These are phyloP conservation scores for Leccinum pallidistipes DNA, from an alignment of 1,284 basidiomycete genomes.

Conservation along the genomic window DNA sequence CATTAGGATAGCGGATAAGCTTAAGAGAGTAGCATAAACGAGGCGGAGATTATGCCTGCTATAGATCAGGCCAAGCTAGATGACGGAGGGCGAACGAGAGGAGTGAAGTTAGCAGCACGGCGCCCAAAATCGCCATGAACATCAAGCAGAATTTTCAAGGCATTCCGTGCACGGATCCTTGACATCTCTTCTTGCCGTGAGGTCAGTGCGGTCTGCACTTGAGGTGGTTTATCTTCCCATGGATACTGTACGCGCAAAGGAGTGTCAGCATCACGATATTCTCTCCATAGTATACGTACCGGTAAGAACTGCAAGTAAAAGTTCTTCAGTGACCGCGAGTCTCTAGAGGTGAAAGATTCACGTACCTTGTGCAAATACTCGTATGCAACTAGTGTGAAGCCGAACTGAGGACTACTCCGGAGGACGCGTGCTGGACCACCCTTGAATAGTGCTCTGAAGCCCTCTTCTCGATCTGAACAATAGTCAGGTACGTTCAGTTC, in stretches of 20 bases:
- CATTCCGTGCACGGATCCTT: conserved; percentile 87
- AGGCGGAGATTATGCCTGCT: not conserved
- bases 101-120: conserved; percentile 41
- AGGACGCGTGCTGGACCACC: conserved; percentile 91
- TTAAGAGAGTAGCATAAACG: conserved; percentile 5
- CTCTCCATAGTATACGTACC: conserved; percentile 45
- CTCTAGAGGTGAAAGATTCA: not conserved
- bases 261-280: conserved; percentile 6
- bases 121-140: conserved; percentile 83
- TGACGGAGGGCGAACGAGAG: conserved; percentile 37
- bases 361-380: conserved; percentile 76
- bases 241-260: conserved; percentile 59
- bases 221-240: conserved; percentile 62
- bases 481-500: conserved; percentile 14
- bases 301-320: conserved; percentile 56
- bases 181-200: conserved; percentile 80
- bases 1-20: conserved; percentile 22
- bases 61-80: conserved; percentile 32
- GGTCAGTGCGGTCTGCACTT: conserved; percentile 70
- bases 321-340: not conserved
- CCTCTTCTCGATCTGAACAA: conserved; percentile 75
- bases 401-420: conserved; percentile 87
- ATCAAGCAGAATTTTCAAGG: conserved; percentile 85
- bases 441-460: conserved; percentile 91
- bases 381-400: conserved; percentile 90